phyloP scores from a whole-genome alignment of 345 rosid genomes.

The Mangifera indica region DNA sequence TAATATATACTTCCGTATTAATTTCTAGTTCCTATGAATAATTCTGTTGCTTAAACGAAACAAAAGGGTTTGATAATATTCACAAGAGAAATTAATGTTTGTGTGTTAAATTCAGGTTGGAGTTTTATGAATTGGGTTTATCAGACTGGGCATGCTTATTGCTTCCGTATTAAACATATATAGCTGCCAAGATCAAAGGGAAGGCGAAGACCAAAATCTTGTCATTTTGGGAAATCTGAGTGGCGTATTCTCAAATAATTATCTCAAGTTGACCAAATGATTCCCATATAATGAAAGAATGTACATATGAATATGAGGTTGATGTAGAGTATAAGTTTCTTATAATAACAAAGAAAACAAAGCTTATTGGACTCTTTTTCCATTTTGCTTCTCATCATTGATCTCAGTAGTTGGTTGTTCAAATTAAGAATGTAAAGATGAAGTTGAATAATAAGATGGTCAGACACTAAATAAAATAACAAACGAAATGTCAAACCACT shows the following conservation, averaged over 20 bases:
- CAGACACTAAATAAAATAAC: slow-evolving; percentile 11
- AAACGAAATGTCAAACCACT: slow-evolving; percentile 34
- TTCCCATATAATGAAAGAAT: too few relatives aligned
- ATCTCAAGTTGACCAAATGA: not conserved
- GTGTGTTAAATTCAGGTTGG: too few relatives aligned
- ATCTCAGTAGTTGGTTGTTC: slow-evolving; percentile 5
- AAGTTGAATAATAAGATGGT: not conserved
- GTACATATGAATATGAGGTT: too few relatives aligned
- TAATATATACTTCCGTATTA: slow-evolving; percentile 19
- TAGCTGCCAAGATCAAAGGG: not conserved
- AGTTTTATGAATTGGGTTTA: too few relatives aligned
- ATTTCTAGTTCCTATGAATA: not conserved
- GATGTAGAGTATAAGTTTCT: too few relatives aligned
- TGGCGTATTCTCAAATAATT: not conserved
- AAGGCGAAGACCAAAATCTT: too few relatives aligned
- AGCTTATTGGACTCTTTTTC: slow-evolving; percentile 34
- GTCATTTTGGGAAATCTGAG: not conserved
- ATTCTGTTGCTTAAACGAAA: too few relatives aligned
- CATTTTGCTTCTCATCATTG: not conserved
- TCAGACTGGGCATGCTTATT: too few relatives aligned
- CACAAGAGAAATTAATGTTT: too few relatives aligned
- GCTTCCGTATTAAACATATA: too few relatives aligned
- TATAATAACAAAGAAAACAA: slow-evolving; percentile 15
- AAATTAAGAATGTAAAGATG: slow-evolving; percentile 13
- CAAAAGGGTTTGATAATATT: too few relatives aligned